These are phyloP conservation scores for Lotus japonicus DNA, from an alignment of 306 rosid species.

Conservation along the genomic window DNA sequence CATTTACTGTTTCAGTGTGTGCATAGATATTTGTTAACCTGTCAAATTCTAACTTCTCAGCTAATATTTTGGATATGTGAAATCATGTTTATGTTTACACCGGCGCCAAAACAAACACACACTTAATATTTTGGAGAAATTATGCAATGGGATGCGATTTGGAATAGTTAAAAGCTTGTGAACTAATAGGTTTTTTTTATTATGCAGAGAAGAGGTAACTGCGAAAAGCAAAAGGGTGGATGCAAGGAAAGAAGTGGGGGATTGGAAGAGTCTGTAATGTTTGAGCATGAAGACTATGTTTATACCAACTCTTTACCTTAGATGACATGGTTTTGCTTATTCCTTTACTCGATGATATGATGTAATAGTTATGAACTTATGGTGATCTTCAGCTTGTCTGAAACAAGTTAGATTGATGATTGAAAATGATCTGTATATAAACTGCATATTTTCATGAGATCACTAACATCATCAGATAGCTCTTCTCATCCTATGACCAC, in stretches of 20 bases:
- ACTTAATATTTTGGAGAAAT: too few species aligned
- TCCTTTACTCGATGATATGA: neutral
- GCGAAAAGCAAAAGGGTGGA: constrained; percentile 23
- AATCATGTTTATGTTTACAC: neutral
- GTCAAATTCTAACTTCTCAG: too few species aligned
- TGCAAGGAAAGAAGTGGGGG: constrained; percentile 34
- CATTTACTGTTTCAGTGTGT: neutral
- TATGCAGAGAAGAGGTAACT: constrained; percentile 37
- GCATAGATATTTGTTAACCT: too few species aligned
- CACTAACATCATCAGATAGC: neutral
- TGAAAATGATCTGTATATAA: too few species aligned
- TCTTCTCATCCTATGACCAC: neutral
- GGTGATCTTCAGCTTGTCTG: too few species aligned
- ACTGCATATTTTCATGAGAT: neutral
- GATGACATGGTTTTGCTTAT: neutral
- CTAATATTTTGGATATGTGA: neutral
- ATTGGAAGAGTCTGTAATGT: constrained; percentile 23
- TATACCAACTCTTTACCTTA: constrained; percentile 60
- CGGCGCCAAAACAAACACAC: neutral
- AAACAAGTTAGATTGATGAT: too few species aligned
- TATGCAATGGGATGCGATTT: neutral
- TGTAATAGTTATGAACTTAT: too few species aligned
- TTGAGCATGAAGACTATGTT: constrained; percentile 60
- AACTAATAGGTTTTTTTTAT: neutral
- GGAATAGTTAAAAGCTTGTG: neutral